A percentile compares a stretch with the other conserved stretches of the same genome.
phyloP scores from a whole-genome alignment of 192 early-diverging fungal genomes.

The Coemansia sp. region DNA sequence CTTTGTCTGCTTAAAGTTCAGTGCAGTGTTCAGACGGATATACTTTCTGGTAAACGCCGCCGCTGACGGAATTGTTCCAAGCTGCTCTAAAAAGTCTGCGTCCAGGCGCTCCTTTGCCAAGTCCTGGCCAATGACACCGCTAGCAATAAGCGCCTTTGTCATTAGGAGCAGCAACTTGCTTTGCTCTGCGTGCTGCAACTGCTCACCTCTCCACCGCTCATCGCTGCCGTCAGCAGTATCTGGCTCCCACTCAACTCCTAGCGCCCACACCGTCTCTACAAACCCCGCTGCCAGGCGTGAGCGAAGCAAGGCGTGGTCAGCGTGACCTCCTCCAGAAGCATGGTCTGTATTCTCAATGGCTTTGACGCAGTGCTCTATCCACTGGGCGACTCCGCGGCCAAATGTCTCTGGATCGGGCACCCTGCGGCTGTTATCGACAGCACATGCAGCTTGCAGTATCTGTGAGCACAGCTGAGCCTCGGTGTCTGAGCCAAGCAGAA shows the following conservation, averaged over 20 bases:
- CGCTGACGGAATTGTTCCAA: constrained; percentile 27
- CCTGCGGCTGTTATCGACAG: neutral
- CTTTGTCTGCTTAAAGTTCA: constrained; percentile 53
- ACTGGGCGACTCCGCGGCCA: constrained; percentile 15
- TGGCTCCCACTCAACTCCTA: constrained; percentile 41
- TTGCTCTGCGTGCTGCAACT: constrained; percentile 19
- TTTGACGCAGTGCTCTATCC: constrained; percentile 30
- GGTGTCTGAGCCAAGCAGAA: constrained; percentile 16
- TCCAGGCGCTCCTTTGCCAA: constrained; percentile 43
- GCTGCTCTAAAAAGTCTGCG: constrained; percentile 35
- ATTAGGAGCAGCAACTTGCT: constrained; percentile 15
- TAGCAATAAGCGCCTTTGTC: constrained; percentile 18
- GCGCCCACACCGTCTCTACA: constrained; percentile 36
- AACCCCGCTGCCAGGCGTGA: constrained; percentile 25
- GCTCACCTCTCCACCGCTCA: constrained; percentile 24
- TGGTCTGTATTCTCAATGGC: constrained; percentile 21
- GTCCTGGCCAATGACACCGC: constrained; percentile 18
- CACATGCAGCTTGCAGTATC: constrained; percentile 25
- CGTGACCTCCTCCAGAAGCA: neutral
- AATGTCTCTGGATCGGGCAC: constrained; percentile 14
- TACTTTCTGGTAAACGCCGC: constrained; percentile 26
- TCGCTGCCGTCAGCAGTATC: constrained; percentile 19
- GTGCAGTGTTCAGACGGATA: constrained; percentile 40
- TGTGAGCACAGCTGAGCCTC: constrained; percentile 29
- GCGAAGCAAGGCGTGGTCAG: constrained; percentile 10